A percentile compares a stretch with the other conserved stretches of the same genome.
These are phyloP conservation scores for Cladosporium sphaerospermum DNA, from an alignment of 2,329 filamentous ascomycete species.

Conservation along the genomic window DNA sequence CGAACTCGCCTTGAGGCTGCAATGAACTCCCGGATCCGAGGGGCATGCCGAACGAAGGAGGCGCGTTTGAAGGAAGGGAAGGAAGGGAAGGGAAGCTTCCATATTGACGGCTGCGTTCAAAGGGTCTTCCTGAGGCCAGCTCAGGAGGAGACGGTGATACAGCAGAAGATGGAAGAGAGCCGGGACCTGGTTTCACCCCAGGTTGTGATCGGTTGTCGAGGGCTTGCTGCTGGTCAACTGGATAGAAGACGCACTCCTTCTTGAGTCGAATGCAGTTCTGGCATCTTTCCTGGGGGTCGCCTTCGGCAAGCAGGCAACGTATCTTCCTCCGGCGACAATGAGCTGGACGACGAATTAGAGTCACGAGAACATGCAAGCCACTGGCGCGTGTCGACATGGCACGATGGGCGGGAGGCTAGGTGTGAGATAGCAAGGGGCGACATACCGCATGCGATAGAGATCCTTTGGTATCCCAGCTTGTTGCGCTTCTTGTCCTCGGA, in stretches of 20 bases:
- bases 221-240: slow-evolving; percentile 56
- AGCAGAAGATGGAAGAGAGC: slow-evolving; percentile 23
- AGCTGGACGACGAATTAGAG: slow-evolving; percentile 46
- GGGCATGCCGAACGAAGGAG: neutral
- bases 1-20: neutral
- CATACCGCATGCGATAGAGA: slow-evolving; percentile 85
- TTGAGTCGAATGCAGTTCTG: slow-evolving; percentile 90
- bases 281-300: slow-evolving; percentile 70
- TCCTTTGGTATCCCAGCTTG: slow-evolving; percentile 91
- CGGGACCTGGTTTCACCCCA: slow-evolving; percentile 16
- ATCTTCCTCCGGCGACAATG: slow-evolving; percentile 93
- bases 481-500: slow-evolving; percentile 67
- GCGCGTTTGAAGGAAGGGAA: slow-evolving; percentile 6
- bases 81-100: slow-evolving; percentile 15
- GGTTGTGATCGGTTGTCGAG: slow-evolving; percentile 23
- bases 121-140: slow-evolving; percentile 15
- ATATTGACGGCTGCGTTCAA: slow-evolving; percentile 14
- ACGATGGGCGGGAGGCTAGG: neutral
- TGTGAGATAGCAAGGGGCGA: slow-evolving; percentile 7
- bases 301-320: slow-evolving; percentile 70
- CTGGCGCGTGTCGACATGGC: slow-evolving; percentile 10
- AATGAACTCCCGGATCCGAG: neutral
- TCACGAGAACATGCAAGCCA: slow-evolving; percentile 6
- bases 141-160: slow-evolving; percentile 21
- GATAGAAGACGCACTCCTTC: slow-evolving; percentile 88